Percentiles rank a stretch among this genome's conserved stretches.
These are phyloP conservation scores for Allium fistulosum DNA, from an alignment of 106 monocot species.

Conservation along the genomic window DNA sequence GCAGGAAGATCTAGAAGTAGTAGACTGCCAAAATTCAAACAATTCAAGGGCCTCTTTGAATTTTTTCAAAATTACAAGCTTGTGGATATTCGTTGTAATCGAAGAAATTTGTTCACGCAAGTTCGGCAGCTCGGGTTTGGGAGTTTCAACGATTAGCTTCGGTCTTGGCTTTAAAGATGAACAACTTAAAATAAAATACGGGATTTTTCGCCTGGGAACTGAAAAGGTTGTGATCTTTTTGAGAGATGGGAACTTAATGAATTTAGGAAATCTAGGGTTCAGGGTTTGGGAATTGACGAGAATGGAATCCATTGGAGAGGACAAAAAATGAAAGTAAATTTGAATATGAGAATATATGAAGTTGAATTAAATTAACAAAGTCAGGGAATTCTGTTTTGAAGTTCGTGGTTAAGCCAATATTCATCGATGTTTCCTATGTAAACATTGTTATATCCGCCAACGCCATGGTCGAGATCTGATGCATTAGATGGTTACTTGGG, in stretches of 20 bases:
- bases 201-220: conserved; percentile 6
- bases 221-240: conserved; percentile 14
- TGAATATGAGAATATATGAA: neutral
- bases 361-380: neutral
- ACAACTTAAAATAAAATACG: conserved; percentile 17
- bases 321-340: neutral
- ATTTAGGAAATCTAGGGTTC: neutral
- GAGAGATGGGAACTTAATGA: conserved; percentile 2
- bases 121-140: neutral
- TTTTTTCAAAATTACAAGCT: conserved; percentile 45
- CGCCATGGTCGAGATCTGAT: neutral
- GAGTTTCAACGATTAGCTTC: conserved; percentile 17
- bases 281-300: conserved; percentile 11
- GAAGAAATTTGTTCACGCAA: neutral
- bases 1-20: neutral
- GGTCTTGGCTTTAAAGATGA: conserved; percentile 26
- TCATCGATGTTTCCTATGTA: neutral
- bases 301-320: conserved; percentile 9
- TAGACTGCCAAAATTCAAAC: conserved; percentile 49
- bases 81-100: conserved; percentile 46
- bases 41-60: conserved; percentile 69
- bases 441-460: neutral
- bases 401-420: neutral
- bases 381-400: neutral
- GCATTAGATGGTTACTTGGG: neutral